Conservation (phyloP, 2,329 filamentous ascomycete species). For the Xylaria sp. region DNA sequence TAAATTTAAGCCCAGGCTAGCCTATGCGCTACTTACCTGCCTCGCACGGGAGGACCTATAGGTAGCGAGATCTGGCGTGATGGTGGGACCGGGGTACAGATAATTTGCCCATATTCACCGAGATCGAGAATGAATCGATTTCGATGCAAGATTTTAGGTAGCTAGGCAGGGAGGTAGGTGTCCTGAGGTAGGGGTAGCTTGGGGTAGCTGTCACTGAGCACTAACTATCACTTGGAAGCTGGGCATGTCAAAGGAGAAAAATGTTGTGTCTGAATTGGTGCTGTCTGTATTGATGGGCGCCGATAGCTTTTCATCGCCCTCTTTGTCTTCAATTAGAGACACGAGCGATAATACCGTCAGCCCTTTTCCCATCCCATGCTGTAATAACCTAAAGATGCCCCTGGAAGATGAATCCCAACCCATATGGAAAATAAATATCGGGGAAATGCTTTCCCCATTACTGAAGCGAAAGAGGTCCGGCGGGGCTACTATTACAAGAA, state of each 20-base stretch:
- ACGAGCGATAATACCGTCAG: constrained; percentile 15
- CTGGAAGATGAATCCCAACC: constrained; percentile 14
- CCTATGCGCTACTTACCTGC: constrained; percentile 16
- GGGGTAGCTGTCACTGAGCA: constrained; percentile 8
- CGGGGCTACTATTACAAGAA: constrained; percentile 33
- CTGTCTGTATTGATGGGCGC: constrained; percentile 30
- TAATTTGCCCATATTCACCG: constrained; percentile 23
- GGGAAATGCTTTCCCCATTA: constrained; percentile 11
- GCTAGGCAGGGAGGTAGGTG: constrained; percentile 8
- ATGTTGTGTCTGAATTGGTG: constrained; percentile 24
- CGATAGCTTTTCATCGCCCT: constrained; percentile 18
- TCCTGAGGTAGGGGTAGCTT: constrained; percentile 1
- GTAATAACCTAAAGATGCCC: constrained; percentile 9
- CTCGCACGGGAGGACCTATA: constrained; percentile 9
- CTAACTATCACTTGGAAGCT: constrained; percentile 11
- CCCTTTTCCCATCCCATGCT: constrained; percentile 26
- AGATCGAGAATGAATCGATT: constrained; percentile 20
- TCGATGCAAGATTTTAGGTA: constrained; percentile 20
- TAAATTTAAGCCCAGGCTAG: constrained; percentile 23
- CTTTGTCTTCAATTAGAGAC: constrained; percentile 22
- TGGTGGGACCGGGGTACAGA: constrained; percentile 16
- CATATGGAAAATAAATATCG: background rate
- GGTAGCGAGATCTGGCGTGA: constrained; percentile 14
- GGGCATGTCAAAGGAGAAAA: constrained; percentile 14
- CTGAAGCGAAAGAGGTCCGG: constrained; percentile 26